Percentiles rank a stretch among this genome's conserved stretches.
These are phyloP conservation scores for Claviceps sp. DNA, from an alignment of 2,329 filamentous ascomycete genomes.

Conservation along the genomic window DNA sequence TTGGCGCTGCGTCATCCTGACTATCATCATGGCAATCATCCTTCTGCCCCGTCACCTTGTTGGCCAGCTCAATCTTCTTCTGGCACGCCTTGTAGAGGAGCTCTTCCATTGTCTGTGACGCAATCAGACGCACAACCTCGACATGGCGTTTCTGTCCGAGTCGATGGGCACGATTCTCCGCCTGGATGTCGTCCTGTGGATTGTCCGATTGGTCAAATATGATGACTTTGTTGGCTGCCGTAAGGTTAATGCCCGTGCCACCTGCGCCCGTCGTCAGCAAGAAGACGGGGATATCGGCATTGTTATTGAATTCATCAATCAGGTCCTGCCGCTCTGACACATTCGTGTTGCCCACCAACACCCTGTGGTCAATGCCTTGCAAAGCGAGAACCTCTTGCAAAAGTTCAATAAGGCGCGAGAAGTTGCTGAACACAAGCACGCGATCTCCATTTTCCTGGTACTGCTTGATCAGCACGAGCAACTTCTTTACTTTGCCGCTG, in stretches of 20 bases:
- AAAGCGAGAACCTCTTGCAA: constrained; percentile 68
- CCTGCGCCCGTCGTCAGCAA: constrained; percentile 87
- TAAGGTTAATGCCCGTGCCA: constrained; percentile 93
- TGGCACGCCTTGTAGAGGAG: constrained; percentile 83
- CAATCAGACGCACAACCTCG: constrained; percentile 77
- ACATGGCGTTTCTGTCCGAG: constrained; percentile 86
- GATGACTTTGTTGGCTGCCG: constrained; percentile 91
- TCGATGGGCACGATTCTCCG: constrained; percentile 90
- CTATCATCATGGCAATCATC: constrained; percentile 19
- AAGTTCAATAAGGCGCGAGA: constrained; percentile 83
- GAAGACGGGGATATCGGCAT: constrained; percentile 73
- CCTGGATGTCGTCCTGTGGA: constrained; percentile 95
- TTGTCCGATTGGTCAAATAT: constrained; percentile 98
- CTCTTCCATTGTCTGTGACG: constrained; percentile 74
- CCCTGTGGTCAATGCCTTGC: constrained; percentile 60
- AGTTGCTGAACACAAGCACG: constrained; percentile 84
- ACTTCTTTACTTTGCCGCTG: constrained; percentile 72
- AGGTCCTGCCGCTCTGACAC: constrained; percentile 75
- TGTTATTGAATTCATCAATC: constrained; percentile 72
- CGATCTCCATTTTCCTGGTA: constrained; percentile 76
- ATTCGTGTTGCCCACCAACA: constrained; percentile 74
- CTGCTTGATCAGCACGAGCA: constrained; percentile 57
- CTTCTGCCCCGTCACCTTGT: constrained; percentile 34
- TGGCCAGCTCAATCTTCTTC: constrained; percentile 82
- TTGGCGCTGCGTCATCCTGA: constrained; percentile 17